A percentile compares a stretch with the other conserved stretches of the same genome.
Conservation (phyloP, 371 early-diverging fungal genomes). For the Zopfochytrium polystomum region DNA sequence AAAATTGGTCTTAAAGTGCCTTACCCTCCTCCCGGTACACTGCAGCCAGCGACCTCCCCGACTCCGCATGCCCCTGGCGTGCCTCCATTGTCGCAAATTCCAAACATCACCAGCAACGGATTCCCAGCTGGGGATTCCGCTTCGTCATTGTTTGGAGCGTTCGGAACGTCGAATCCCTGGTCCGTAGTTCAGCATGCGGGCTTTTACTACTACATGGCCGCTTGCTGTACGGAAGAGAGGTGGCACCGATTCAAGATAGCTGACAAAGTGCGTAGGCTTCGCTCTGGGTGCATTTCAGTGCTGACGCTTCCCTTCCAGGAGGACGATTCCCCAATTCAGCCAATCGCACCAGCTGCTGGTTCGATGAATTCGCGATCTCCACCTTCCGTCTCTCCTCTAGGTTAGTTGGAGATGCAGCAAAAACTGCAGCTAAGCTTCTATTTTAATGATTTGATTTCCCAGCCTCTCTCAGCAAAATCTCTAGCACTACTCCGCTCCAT, state of each 20-base stretch:
- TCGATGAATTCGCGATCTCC: too few species aligned
- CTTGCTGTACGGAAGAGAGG: conserved; percentile 70
- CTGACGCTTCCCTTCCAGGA: too few species aligned
- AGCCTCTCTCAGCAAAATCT: not conserved
- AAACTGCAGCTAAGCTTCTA: not conserved
- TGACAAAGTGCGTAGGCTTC: conserved; percentile 24
- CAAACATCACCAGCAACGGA: conserved; percentile 14
- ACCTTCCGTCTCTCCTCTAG: too few species aligned
- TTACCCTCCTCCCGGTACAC: conserved; percentile 46
- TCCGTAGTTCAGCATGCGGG: conserved; percentile 79
- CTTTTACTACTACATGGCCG: conserved; percentile 78
- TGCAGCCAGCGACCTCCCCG: conserved; percentile 2
- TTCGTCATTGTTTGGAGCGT: conserved; percentile 29
- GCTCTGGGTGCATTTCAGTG: too few species aligned
- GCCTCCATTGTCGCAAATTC: conserved; percentile 12
- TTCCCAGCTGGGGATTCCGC: conserved; percentile 29
- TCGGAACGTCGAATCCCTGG: conserved; percentile 30
- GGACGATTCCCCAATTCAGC: too few species aligned
- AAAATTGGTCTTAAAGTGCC: conserved; percentile 68
- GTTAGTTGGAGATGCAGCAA: too few species aligned
- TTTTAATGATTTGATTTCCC: not conserved
- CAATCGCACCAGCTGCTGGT: too few species aligned
- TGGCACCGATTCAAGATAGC: conserved; percentile 38
- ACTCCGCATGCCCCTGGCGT: too few species aligned
- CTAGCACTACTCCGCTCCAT: not conserved